Conservation (phyloP, 2,329 filamentous ascomycete species). For the Claviceps fusiformis region DNA sequence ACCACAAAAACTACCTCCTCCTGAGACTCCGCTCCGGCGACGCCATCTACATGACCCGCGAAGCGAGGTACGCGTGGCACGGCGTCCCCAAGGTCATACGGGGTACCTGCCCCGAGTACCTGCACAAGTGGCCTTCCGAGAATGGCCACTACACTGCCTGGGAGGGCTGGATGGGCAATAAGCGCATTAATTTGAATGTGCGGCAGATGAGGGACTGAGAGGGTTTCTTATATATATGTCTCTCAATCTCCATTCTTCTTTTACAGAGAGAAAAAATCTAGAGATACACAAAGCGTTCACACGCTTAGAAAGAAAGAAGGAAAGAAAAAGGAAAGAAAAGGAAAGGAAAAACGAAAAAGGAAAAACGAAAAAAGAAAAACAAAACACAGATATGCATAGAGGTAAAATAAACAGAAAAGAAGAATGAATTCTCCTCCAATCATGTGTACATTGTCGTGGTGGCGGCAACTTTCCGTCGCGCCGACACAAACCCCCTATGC, state of each 20-base stretch:
- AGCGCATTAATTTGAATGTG: conserved; percentile 85
- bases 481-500: conserved; percentile 28
- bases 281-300: background rate
- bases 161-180: conserved; percentile 77
- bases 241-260: too few species aligned
- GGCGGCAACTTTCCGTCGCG: too few species aligned
- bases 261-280: background rate
- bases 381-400: background rate
- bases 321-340: too few species aligned
- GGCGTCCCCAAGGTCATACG: conserved; percentile 78
- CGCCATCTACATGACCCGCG: conserved; percentile 75
- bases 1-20: conserved; percentile 36
- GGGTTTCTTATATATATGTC: too few species aligned
- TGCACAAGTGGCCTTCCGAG: conserved; percentile 60
- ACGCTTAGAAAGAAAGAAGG: background rate
- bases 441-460: too few species aligned
- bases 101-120: conserved; percentile 61
- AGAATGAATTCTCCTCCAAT: background rate
- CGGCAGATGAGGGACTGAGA: conserved; percentile 61
- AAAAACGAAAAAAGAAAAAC: background rate
- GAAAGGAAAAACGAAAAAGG: too few species aligned
- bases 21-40: conserved; percentile 71
- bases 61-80: conserved; percentile 84
- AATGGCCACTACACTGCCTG: conserved; percentile 49
- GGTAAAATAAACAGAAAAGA: background rate